Evolutionary conservation across 495 filamentous ascomycete species (phyloP), one percentile per base, ranked within the genome.

Genomic region (Cercophora sp.): DNA sequence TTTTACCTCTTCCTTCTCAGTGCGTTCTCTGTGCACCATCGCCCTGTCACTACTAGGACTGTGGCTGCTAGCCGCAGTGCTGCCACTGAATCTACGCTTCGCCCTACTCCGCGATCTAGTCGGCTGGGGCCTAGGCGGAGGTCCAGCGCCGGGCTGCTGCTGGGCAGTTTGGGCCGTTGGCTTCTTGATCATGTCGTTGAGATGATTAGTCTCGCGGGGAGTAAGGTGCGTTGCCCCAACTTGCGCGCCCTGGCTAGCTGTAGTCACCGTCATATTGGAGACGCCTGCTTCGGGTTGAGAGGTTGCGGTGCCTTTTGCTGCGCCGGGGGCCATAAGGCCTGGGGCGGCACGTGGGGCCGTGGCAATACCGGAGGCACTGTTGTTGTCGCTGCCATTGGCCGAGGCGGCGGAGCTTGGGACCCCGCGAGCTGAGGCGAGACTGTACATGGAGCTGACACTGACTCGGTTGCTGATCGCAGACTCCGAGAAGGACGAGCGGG

Each of bases 41-140:
- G 47, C 53, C 18, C 78, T 70, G 11, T 84, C 81, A 51, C 79
- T 79, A 56, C 78, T 79, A 11, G 82, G 82, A 48, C 82, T 85
- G 54, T 79, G 73, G 65, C 82, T 91, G 68, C 87, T 91, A 32
- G 84, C 79, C 22, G 71, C 84, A 51, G 85, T 90, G 60, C 87
- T 91, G 18, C 82, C 84, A 64, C 87, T 91, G 47, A 90, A 79
- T 55, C 88, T 77, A 52, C 88, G 76, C 58, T 85, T 83, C 11
- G 83, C 82, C 42, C 86, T 79, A 62, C 87, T 91, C 24, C 88
- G 79, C 29, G 87, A 89, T 54, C 82, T 78, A 26, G 70, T 74
- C 19, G 76, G 72, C 39, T 75, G 74, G 19, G 75, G 60, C 45
- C 66, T 69, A 51, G 60, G 63, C 11, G 54, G 31, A 1, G 61